Evolutionary conservation across 768 basidiomycete species (phyloP).

Genomic region (Pisolithus albus): DNA sequence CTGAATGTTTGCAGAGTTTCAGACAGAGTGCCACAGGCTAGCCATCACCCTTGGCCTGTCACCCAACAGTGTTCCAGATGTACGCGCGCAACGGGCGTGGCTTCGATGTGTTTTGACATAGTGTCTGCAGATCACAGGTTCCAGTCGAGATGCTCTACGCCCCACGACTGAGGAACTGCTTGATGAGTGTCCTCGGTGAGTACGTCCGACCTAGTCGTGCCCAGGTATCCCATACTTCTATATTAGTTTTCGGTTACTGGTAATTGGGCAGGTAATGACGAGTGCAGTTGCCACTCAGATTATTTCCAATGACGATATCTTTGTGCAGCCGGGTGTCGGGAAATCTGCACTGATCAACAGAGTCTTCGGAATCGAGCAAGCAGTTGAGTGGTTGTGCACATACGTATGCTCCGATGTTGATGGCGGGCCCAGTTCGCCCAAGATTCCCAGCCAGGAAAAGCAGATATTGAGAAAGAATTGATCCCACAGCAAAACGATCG

Average conservation of each 20-base stretch:
- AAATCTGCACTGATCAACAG: conserved; percentile 4
- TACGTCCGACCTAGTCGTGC: neutral
- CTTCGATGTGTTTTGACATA: too few relatives aligned
- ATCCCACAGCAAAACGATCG: neutral
- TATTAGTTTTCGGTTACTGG: conserved; percentile 4
- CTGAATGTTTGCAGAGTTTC: too few relatives aligned
- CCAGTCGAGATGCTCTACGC: neutral
- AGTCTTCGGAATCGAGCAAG: neutral
- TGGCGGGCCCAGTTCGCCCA: neutral
- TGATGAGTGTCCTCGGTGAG: conserved; percentile 2
- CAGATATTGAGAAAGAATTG: neutral
- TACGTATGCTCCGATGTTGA: neutral
- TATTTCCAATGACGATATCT: neutral
- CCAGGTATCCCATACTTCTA: neutral
- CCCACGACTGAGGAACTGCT: conserved; percentile 1
- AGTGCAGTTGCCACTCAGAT: neutral
- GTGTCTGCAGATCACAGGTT: too few relatives aligned
- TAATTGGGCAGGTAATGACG: conserved; percentile 3
- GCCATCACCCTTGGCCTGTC: too few relatives aligned
- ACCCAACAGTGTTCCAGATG: too few relatives aligned
- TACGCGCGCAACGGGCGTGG: too few relatives aligned
- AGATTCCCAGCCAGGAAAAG: neutral
- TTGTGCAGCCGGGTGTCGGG: conserved; percentile 2
- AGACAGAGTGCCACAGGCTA: too few relatives aligned
- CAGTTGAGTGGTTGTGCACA: neutral